Evolutionary conservation across 805 yeast genomes (phyloP), one percentile per base, ranked within the genome.

Genomic region (Kodamaea kaohsiungensis): DNA sequence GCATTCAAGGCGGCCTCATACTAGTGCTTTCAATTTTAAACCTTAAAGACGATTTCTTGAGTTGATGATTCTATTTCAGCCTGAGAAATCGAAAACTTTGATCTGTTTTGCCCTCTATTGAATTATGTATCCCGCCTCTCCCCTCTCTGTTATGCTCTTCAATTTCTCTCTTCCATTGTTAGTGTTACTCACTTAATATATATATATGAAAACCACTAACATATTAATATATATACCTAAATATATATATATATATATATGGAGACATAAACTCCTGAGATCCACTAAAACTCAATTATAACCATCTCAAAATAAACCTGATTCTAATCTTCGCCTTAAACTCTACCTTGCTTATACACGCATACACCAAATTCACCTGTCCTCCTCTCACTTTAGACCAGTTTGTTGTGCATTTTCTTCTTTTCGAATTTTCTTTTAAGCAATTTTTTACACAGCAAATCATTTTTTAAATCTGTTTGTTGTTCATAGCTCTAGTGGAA

Each of bases 401-500:
- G 19, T 40, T 16, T 40, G 45, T 16, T 40, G 22, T 16, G 45
- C 25, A 12, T 30, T 30, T 30, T 30, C 35, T 17, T 40, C 45
- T 40, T n/a, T 40, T 40, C 19, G 17, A 22, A 15, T 40, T 40
- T 13, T 40, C 45, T 40, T 40, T 40, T 40, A 16, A 40, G 43
- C 43, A 40, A 40, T 40, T 40, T 40, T 40, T 40, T 39, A 15
- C 17, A 30, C 35, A 40, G 45, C 45, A 40, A 40, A 40, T 16
- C 45, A 40, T 17, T 40, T 40, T 40, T 16, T 15, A 40, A 40
- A 16, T 30, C 35, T 19, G 45, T 40, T 40, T 40, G 45, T 40
- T 40, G 45, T 40, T 40, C 45, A 40, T 40, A 40, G 45, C 45
- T 6, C 43, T 9, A 40, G 25, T 40, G 45, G 45, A 40, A 19